phyloP scores from a whole-genome alignment of 768 basidiomycete genomes.

The Chalciporus sphaerocephalus region DNA sequence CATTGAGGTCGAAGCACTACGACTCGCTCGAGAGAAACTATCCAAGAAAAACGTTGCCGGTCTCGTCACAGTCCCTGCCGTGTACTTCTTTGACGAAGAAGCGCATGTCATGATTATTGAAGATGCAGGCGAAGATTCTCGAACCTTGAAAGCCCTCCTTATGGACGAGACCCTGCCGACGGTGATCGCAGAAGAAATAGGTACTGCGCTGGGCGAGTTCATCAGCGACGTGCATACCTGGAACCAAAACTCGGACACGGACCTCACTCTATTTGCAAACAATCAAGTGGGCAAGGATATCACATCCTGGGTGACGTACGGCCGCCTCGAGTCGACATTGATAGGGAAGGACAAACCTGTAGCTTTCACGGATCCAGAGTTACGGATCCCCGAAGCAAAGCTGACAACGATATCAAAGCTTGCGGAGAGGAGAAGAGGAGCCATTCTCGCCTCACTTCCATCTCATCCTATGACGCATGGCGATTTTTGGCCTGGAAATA shows the following conservation, averaged over 20 bases:
- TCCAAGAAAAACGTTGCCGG: constrained; percentile 29
- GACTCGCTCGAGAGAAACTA: constrained; percentile 35
- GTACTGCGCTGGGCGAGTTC: constrained; percentile 51
- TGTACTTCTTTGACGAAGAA: constrained; percentile 48
- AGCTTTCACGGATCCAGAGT: constrained; percentile 38
- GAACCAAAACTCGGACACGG: constrained; percentile 31
- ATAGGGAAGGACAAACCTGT: constrained; percentile 29
- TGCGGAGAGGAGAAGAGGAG: constrained; percentile 26
- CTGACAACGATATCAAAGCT: constrained; percentile 34
- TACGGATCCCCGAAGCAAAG: constrained; percentile 37
- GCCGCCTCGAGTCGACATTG: constrained; percentile 39
- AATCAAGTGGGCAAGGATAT: constrained; percentile 40
- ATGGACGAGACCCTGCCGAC: constrained; percentile 31
- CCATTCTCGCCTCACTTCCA: constrained; percentile 28
- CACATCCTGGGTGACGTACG: constrained; percentile 42
- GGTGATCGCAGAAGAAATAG: constrained; percentile 41
- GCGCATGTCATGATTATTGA: constrained; percentile 57
- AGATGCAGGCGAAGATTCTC: constrained; percentile 43
- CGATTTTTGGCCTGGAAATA: constrained; percentile 72
- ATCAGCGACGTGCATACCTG: constrained; percentile 49
- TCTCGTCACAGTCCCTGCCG: constrained; percentile 44
- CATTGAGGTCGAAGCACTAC: constrained; percentile 47
- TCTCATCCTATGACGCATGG: constrained; percentile 40
- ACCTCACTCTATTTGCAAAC: constrained; percentile 37
- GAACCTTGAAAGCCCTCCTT: constrained; percentile 40